Evolutionary conservation across 225 moss, liverwort and hornwort genomes (phyloP), one percentile per base, ranked within the genome.

Genomic region (Polytrichum formosum): DNA sequence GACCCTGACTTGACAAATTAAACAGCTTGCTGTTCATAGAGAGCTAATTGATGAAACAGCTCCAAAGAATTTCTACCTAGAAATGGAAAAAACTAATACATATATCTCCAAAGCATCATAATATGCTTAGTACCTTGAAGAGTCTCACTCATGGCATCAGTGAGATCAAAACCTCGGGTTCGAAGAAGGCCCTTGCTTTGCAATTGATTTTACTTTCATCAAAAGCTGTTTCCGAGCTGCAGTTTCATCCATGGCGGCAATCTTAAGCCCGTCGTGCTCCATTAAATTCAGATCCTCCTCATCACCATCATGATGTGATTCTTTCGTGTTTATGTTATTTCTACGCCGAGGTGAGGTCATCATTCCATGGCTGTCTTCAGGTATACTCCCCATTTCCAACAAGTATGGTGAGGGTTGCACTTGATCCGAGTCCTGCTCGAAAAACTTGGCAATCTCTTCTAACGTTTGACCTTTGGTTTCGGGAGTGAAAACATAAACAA

Each of bases 391-490:
- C 23, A 93, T 74, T 75, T 93, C 91, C 59, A 87, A 58, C 7
- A 82, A 87, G 33, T 72, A 68, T 0, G 79, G 63, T 7, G 64
- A 54, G 77, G 76, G 73, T 59, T 78, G 56, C 27, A 6, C 67
- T 2, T 27, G 73, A 66, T 92, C 93, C 8, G 78, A 73, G 21
- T 82, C 77, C 27, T 74, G 27, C 37, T 94, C 91, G 63, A 98
- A 98, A 66, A 90, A 82, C 67, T 84, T 81, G 0, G 85, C 83
- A 65, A 98, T 94, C 61, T 88, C 98, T 83, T 98, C 98, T 66
- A 98, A 56, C 7, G 91, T 90, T 70, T 88, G 88, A 20, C 98
- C 98, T 86, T 98, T 98, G 20, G 93, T 94, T 81, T 98, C 98
- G 17, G 94, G 94, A 1, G 87, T 80, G 68, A 83, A 74, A 25